Conservation (phyloP, 257 asterid species). For the Petunia axillaris region DNA sequence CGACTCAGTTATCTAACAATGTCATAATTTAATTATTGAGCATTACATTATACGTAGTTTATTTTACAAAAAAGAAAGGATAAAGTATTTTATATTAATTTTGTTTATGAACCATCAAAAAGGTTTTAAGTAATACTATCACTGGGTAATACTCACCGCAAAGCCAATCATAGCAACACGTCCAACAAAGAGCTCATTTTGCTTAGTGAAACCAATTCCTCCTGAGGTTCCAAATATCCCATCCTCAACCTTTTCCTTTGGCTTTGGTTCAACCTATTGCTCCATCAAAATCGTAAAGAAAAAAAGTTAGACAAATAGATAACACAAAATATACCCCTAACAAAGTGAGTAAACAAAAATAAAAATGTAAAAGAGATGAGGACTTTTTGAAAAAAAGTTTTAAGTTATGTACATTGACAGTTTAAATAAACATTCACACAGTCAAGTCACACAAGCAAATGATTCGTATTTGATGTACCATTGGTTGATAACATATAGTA, state of each 20-base stretch:
- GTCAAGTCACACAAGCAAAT: too few species aligned
- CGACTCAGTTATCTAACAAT: not conserved
- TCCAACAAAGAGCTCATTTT: slow-evolving; percentile 91
- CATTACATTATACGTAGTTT: not conserved
- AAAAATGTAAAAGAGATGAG: too few species aligned
- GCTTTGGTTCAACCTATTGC: slow-evolving; percentile 40
- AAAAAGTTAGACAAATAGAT: not conserved
- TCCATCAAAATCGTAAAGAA: not conserved
- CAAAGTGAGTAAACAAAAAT: not conserved
- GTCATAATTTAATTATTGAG: not conserved
- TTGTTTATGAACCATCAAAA: not conserved
- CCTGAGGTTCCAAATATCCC: slow-evolving; percentile 93
- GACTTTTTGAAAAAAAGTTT: too few species aligned
- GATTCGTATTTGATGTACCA: too few species aligned
- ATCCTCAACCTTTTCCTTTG: slow-evolving; percentile 74
- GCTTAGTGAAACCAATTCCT: slow-evolving; percentile 88
- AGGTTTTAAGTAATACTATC: not conserved
- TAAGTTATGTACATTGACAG: too few species aligned
- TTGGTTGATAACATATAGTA: too few species aligned
- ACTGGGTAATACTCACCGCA: slow-evolving; percentile 55
- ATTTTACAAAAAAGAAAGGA: not conserved
- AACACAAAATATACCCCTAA: not conserved
- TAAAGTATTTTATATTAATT: not conserved
- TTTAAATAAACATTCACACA: too few species aligned
- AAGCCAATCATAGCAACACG: slow-evolving; percentile 97